These are phyloP conservation scores for Leccinellum rugosiceps DNA, from an alignment of 768 basidiomycete species.

Conservation along the genomic window DNA sequence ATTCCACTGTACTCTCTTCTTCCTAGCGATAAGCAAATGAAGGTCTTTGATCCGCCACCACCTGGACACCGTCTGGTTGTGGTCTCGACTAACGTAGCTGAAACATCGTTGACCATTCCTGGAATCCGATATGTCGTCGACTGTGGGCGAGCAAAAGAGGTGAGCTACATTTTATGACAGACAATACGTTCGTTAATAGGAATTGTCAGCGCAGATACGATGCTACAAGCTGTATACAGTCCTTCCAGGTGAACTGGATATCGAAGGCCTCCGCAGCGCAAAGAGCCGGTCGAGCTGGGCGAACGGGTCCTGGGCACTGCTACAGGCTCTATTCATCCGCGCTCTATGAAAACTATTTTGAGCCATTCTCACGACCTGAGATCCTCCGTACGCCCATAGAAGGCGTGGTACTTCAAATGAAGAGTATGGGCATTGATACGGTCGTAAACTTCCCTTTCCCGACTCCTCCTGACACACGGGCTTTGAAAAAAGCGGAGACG, in stretches of 20 bases:
- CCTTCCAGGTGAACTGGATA: slow-evolving; percentile 90
- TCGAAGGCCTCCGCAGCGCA: slow-evolving; percentile 95
- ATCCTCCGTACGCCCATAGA: slow-evolving; percentile 96
- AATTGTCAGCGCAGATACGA: slow-evolving; percentile 75
- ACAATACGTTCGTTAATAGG: background rate
- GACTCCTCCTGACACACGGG: slow-evolving; percentile 81
- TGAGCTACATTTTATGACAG: slow-evolving; percentile 25
- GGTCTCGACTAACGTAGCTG: slow-evolving; percentile 93
- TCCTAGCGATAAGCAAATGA: slow-evolving; percentile 92
- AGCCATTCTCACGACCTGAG: slow-evolving; percentile 83
- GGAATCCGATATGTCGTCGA: slow-evolving; percentile 98
- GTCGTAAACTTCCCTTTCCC: slow-evolving; percentile 99
- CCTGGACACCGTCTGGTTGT: slow-evolving; percentile 81
- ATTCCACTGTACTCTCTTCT: slow-evolving; percentile 92
- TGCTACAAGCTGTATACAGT: slow-evolving; percentile 74
- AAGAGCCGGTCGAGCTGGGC: slow-evolving; percentile 93
- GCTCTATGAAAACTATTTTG: slow-evolving; percentile 90
- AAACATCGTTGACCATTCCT: slow-evolving; percentile 96
- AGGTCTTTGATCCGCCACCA: slow-evolving; percentile 85
- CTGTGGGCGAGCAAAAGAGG: slow-evolving; percentile 93
- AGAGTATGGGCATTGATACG: slow-evolving; percentile 96
- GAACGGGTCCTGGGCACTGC: slow-evolving; percentile 97
- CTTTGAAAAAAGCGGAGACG: slow-evolving; percentile 78
- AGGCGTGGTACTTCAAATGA: slow-evolving; percentile 97
- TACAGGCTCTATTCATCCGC: slow-evolving; percentile 96